Evolutionary conservation across 306 rosid genomes (phyloP), one percentile per base, ranked within the genome.

Genomic region (Spatholobus suberectus): DNA sequence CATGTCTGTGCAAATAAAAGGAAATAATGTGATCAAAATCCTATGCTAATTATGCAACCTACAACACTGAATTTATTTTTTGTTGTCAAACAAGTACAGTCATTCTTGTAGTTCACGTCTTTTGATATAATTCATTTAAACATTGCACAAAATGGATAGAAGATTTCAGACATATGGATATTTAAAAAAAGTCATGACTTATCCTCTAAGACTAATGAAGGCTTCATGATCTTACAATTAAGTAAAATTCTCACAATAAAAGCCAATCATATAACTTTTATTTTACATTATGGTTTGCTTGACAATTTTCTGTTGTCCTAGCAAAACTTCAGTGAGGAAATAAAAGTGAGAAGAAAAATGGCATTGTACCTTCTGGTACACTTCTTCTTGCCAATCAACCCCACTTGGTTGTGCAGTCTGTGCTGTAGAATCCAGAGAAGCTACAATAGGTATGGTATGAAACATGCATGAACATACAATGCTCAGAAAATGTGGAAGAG

Each of bases 341-440:
- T 37, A 69, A 27, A 61, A 55, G 67, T 68, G 29, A 69, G 12
- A 78, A 52, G 59, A 75, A 73, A 84, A 47, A 81, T 38, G 74
- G 58, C 81, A 62, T 21, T 67, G 76, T 87, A 95, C 99, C 94
- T 89, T 94, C 82, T 94, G 97, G 86, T 84, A 91, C 68, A 83
- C 77, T 81, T 90, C 98, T 85, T 94, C 98, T 87, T 88, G 96
- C 98, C 94, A 90, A 84, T 92, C 97, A 71, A 68, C 88, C 23
- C 92, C 94, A 91, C 84, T 91, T 78, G 89, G 84, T 58, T 89
- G 97, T 82, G 91, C 90, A 47, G 89, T 87, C 87, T 85, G 97
- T 38, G 88, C 82, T 13, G 97, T 88, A 77, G 97, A 90, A 83
- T 93, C 99, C 84, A 90, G 82, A 85, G 97, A 92, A 69, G 92